Conservation (phyloP, 495 filamentous ascomycete species). For the Rostrohypoxylon terebratum region DNA sequence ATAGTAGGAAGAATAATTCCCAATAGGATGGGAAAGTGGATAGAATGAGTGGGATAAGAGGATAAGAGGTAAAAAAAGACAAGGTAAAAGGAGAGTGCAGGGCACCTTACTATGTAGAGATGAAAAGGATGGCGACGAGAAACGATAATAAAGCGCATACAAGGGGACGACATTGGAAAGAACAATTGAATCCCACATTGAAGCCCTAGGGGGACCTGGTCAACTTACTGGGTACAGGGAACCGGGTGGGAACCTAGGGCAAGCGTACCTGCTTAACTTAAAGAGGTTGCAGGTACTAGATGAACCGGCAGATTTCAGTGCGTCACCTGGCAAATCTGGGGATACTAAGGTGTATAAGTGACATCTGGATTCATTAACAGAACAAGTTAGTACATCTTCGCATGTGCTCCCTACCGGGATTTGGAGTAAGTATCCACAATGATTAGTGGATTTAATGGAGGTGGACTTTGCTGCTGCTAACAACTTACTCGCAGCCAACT, state of each 20-base stretch:
- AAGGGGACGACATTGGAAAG: conserved; percentile 33
- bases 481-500: conserved; percentile 15
- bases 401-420: conserved; percentile 11
- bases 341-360: conserved; percentile 17
- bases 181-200: too few relatives aligned
- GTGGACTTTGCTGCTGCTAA: background rate
- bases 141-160: conserved; percentile 42
- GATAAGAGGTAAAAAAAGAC: conserved; percentile 3
- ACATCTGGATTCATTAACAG: conserved; percentile 2
- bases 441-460: conserved; percentile 12
- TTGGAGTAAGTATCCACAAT: conserved; percentile 15
- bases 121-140: conserved; percentile 43
- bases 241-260: conserved; percentile 21
- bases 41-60: conserved; percentile 34
- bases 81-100: conserved; percentile 37
- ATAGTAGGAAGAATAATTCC: conserved; percentile 39
- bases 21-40: conserved; percentile 26
- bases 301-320: background rate
- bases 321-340: background rate
- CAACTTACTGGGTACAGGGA: conserved; percentile 25
- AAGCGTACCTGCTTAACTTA: conserved; percentile 17
- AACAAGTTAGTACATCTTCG: background rate
- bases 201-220: conserved; percentile 24
- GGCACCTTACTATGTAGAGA: conserved; percentile 32
- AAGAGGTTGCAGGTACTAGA: conserved; percentile 29